Conservation (phyloP, 192 early-diverging fungal genomes). For the Linderina pennispora region DNA sequence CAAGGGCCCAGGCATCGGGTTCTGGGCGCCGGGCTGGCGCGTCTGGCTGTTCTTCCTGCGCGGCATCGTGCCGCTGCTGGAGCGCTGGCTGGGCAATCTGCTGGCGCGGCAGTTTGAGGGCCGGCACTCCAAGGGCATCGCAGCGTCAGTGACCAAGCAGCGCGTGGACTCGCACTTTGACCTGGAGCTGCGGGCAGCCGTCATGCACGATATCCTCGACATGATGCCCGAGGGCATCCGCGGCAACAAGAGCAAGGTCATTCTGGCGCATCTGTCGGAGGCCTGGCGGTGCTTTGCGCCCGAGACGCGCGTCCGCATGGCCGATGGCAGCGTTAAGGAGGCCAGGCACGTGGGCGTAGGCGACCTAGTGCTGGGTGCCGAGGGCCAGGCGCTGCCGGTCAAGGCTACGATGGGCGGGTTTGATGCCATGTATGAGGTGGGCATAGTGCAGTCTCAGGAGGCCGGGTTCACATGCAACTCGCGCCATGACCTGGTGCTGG, state of each 20-base stretch:
- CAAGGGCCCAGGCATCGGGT: constrained; percentile 96
- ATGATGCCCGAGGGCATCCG: constrained; percentile 99
- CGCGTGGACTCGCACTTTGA: constrained; percentile 98
- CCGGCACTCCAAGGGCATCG: constrained; percentile 92
- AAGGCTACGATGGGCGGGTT: constrained; percentile 9
- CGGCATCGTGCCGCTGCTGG: constrained; percentile 93
- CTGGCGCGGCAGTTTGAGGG: constrained; percentile 99
- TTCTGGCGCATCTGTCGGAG: constrained; percentile 94
- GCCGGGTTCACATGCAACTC: constrained; percentile 26
- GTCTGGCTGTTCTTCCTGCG: constrained; percentile 99
- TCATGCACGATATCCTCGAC: constrained; percentile 98
- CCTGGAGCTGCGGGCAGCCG: constrained; percentile 94
- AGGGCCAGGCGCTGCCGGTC: constrained; percentile 15
- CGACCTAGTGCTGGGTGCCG: constrained; percentile 12
- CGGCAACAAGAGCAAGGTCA: constrained; percentile 91
- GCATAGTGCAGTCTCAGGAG: constrained; percentile 2
- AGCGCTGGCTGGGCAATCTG: constrained; percentile 98
- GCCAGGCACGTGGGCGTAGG: constrained; percentile 11
- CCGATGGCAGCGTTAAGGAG: constrained; percentile 13
- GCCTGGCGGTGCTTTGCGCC: constrained; percentile 72
- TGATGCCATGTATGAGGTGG: constrained; percentile 23
- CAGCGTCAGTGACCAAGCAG: constrained; percentile 98
- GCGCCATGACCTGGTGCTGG: constrained; percentile 21
- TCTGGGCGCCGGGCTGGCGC: constrained; percentile 99
- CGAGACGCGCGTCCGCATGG: constrained; percentile 20